Conservation (phyloP, 225 moss, liverwort and hornwort genomes). For the Straminergon stramineum region DNA sequence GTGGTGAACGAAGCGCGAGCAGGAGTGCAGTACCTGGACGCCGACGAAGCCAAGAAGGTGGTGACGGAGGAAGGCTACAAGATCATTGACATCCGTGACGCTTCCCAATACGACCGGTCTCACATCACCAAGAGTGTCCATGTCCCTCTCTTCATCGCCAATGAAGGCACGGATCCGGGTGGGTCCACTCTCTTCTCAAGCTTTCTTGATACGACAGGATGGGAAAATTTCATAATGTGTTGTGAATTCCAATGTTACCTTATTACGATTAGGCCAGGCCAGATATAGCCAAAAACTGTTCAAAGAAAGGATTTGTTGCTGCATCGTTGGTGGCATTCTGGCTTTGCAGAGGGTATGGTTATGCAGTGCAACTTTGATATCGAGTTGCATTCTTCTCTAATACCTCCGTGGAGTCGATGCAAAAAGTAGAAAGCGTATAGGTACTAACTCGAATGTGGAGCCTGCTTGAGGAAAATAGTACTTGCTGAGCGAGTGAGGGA, state of each 20-base stretch:
- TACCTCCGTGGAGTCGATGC: neutral
- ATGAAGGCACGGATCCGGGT: constrained; percentile 66
- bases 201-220: neutral
- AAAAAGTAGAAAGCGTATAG: neutral
- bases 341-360: neutral
- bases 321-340: neutral
- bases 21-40: constrained; percentile 65
- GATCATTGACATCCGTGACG: constrained; percentile 79
- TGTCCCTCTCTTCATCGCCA: constrained; percentile 78
- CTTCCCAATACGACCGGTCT: constrained; percentile 60
- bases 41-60: constrained; percentile 66
- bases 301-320: neutral
- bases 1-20: constrained; percentile 32
- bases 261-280: too few relatives aligned
- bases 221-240: neutral
- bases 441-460: neutral
- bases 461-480: neutral
- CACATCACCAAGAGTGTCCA: constrained; percentile 63
- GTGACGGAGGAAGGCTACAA: constrained; percentile 58
- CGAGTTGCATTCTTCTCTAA: neutral
- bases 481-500: neutral
- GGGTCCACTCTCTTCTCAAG: neutral
- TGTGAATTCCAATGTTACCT: neutral
- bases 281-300: neutral
- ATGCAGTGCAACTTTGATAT: neutral